phyloP scores from a whole-genome alignment of 1,284 basidiomycete species.

The Omphalotus olearius region DNA sequence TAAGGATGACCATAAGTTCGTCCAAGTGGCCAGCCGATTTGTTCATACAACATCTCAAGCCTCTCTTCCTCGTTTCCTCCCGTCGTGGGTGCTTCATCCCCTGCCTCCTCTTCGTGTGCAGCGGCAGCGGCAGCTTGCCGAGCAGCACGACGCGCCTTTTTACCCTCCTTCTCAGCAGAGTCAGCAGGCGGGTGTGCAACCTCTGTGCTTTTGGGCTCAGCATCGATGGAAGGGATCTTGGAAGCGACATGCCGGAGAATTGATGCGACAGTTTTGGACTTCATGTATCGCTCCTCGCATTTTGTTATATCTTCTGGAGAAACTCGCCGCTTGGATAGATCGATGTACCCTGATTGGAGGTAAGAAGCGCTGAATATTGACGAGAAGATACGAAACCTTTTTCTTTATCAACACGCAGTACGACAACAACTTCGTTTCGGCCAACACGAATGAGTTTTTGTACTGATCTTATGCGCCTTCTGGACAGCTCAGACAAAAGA shows the following conservation, averaged over 20 bases:
- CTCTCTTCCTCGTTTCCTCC: constrained; percentile 61
- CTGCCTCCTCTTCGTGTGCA: constrained; percentile 38
- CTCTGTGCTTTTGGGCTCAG: constrained; percentile 22
- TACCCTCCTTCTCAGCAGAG: constrained; percentile 40
- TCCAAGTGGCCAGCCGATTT: constrained; percentile 91
- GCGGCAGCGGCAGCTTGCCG: constrained; percentile 32
- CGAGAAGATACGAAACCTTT: constrained; percentile 65
- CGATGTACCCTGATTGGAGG: constrained; percentile 81
- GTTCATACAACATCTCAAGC: constrained; percentile 84
- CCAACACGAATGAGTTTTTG: constrained; percentile 98
- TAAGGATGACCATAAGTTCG: constrained; percentile 94
- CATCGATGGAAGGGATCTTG: constrained; percentile 60
- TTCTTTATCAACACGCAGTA: constrained; percentile 97
- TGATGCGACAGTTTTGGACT: constrained; percentile 92
- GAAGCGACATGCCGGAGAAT: constrained; percentile 94
- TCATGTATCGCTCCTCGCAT: constrained; percentile 98
- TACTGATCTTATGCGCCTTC: constrained; percentile 95
- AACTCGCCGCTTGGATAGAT: constrained; percentile 98
- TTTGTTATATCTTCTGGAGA: constrained; percentile 98
- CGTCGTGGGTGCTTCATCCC: constrained; percentile 33
- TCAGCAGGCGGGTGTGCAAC: constrained; percentile 26
- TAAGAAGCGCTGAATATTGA: constrained; percentile 3
- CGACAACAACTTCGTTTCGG: constrained; percentile 98
- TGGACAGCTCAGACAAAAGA: constrained; percentile 91
- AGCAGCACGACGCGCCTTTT: constrained; percentile 42